phyloP scores from a whole-genome alignment of 2,329 filamentous ascomycete species.

The Colletotrichum tropicale region DNA sequence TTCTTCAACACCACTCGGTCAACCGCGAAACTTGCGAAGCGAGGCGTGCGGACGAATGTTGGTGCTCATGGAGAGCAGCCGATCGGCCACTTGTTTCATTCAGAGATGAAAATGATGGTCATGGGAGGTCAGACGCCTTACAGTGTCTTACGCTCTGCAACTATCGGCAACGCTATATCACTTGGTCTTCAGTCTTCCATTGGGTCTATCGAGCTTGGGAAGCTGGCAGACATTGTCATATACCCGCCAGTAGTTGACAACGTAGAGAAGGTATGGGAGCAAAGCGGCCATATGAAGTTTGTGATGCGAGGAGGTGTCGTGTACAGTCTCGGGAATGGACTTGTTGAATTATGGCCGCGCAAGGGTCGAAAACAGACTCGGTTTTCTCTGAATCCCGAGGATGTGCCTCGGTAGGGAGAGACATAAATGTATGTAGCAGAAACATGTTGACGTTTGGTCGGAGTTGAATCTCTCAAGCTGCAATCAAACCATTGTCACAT shows the following conservation, averaged over 20 bases:
- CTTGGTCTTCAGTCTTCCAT: background rate
- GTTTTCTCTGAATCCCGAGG: background rate
- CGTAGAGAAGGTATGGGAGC: background rate
- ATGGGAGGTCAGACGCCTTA: background rate
- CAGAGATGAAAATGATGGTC: background rate
- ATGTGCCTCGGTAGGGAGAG: background rate
- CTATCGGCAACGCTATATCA: background rate
- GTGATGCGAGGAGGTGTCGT: background rate
- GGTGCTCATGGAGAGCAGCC: background rate
- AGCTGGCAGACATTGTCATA: background rate
- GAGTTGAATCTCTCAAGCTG: background rate
- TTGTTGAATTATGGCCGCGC: background rate
- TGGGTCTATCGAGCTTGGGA: background rate
- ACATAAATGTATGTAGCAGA: background rate
- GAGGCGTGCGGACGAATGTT: background rate
- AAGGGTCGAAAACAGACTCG: fast-evolving
- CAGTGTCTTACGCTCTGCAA: background rate
- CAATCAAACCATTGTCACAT: fast-evolving
- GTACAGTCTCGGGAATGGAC: fast-evolving
- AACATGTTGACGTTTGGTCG: fast-evolving
- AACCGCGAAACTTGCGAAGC: background rate
- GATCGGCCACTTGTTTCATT: background rate
- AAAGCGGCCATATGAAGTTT: background rate
- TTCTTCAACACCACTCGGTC: background rate
- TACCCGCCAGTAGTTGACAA: background rate